Conservation (phyloP, 1,139 yeast species). For the Suhomyces bolitotheri region DNA sequence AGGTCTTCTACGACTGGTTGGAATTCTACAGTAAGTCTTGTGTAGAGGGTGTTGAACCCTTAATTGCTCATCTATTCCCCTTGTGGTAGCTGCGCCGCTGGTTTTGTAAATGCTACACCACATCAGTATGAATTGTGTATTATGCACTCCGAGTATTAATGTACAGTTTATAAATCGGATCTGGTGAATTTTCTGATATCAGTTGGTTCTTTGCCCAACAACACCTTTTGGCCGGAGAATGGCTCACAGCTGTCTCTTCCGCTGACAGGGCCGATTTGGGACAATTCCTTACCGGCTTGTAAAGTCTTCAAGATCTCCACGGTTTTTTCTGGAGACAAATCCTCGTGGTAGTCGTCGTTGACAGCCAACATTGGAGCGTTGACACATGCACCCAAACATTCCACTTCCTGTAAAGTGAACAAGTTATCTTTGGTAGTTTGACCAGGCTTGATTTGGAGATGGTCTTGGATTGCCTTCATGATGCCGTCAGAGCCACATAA, state of each 20-base stretch:
- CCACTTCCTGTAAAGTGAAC: constrained; percentile 85
- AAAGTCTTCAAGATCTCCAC: constrained; percentile 62
- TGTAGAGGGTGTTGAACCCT: no score
- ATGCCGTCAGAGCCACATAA: constrained; percentile 79
- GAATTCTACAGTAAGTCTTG: no score
- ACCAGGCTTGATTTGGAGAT: constrained; percentile 71
- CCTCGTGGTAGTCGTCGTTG: constrained; percentile 83
- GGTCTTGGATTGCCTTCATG: constrained; percentile 65
- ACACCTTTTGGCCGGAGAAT: constrained; percentile 64
- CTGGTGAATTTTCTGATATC: constrained; percentile 67
- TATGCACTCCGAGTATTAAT: constrained; percentile 11
- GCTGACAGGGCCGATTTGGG: constrained; percentile 66
- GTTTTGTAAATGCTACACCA: no score
- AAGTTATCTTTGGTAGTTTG: constrained; percentile 75
- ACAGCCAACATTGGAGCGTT: constrained; percentile 88
- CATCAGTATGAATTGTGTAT: no score
- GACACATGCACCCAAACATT: constrained; percentile 90
- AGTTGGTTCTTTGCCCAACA: constrained; percentile 60
- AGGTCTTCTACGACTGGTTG: no score
- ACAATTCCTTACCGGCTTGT: constrained; percentile 60
- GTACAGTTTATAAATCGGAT: constrained; percentile 38
- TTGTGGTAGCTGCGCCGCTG: no score
- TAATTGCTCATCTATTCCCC: no score
- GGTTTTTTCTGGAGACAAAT: constrained; percentile 70
- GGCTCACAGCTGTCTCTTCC: constrained; percentile 81